Evolutionary conservation across 1,284 basidiomycete species (phyloP), one percentile per base, ranked within the genome.

Genomic region (Pholiota adiposa): DNA sequence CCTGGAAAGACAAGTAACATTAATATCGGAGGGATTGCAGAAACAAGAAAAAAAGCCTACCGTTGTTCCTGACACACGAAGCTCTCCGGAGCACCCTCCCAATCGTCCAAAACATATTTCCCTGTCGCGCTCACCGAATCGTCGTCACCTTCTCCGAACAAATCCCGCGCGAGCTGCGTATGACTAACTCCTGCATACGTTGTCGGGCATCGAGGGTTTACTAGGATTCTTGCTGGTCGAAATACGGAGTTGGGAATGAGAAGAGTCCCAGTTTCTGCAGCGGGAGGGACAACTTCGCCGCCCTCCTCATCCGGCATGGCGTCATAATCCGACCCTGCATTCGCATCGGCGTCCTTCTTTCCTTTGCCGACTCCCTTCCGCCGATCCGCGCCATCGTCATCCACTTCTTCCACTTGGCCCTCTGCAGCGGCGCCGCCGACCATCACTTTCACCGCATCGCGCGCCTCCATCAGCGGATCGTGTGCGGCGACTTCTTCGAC

Each of bases 21-120:
- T 43, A 23, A 14, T 21, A 19, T 29, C 66, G 25, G 70, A 51
- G 12, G 58, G n/a, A 43, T 23, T 21, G 29, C 33, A 49, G 52
- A 52, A 36, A 18, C 21, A 31, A 54, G 50, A 36, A 43, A 27
- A 63, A 44, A 7, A 36, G 58, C 59, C 73, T 79, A 90, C 88
- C 84, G 83, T 81, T 97, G 96, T 73, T 98, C 96, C 77, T 97
- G 96, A 72, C 96, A 98, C 4, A 97, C 94, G 77, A 97, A 98
- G 64, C 89, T 93, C 73, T 96, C 94, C 0, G 96, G 96, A 2
- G 96, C 94, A 27, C 93, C 92, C 60, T 93, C 89, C 94, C 95
- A 97, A 72, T 96, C 93, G 55, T 96, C 93, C 59, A 97, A 74
- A 1, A 92, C 83, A 73, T 97, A 96, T 72, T 90, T 93, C 54